phyloP scores from a whole-genome alignment of 345 rosid species.

The Lepidium didymum region DNA sequence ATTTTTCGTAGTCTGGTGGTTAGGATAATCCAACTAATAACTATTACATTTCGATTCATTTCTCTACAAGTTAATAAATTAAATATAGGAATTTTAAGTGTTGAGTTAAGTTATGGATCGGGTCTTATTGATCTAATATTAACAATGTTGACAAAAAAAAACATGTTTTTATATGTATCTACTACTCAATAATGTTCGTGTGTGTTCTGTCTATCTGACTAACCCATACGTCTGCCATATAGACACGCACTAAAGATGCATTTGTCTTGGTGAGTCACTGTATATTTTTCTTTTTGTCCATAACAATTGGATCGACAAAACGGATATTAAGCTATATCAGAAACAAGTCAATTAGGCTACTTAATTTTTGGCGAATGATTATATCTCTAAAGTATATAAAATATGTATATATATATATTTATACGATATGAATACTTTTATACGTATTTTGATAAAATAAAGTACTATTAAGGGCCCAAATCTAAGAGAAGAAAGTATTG shows the following conservation, averaged over 20 bases:
- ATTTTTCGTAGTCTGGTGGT: too few relatives aligned
- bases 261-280: too few relatives aligned
- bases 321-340: too few relatives aligned
- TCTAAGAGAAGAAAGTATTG: conserved; percentile 18
- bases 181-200: conserved; percentile 4
- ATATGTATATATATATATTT: not conserved
- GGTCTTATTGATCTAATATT: too few relatives aligned
- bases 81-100: too few relatives aligned
- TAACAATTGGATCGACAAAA: too few relatives aligned
- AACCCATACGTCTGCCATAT: conserved; percentile 8
- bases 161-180: not conserved
- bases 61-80: too few relatives aligned
- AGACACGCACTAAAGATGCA: conserved; percentile 20
- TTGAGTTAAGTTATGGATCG: too few relatives aligned
- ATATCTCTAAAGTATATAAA: not conserved
- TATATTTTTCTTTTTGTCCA: too few relatives aligned
- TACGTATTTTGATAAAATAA: not conserved
- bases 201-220: conserved; percentile 8
- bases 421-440: conserved; percentile 10
- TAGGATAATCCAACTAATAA: too few relatives aligned
- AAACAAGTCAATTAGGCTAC: too few relatives aligned
- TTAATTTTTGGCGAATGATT: conserved; percentile 19
- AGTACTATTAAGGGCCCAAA: conserved; percentile 12
- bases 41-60: too few relatives aligned
- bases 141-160: not conserved